Conservation (phyloP, 495 filamentous ascomycete genomes). For the Cercophora scortea region DNA sequence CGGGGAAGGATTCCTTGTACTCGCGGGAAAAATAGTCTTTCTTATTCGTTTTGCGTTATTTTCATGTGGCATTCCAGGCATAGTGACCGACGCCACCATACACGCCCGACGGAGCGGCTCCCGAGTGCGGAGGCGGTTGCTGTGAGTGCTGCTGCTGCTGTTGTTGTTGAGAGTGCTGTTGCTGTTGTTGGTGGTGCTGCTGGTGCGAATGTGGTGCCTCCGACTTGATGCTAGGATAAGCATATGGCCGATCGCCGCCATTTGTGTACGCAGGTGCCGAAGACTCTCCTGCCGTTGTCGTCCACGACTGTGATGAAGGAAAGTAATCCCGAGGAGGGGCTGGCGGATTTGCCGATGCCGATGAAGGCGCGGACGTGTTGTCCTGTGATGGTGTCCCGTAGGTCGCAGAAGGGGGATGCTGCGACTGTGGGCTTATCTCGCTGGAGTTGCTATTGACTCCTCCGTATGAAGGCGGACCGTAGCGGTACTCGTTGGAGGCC, state of each 20-base stretch:
- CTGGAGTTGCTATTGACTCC: constrained; percentile 15
- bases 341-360: constrained; percentile 11
- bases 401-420: constrained; percentile 12
- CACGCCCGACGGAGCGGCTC: constrained; percentile 1
- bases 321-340: constrained; percentile 37
- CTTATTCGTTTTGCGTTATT: too few species aligned
- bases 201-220: constrained; percentile 5
- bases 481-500: constrained; percentile 39
- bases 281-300: constrained; percentile 33
- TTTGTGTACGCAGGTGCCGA: constrained; percentile 26
- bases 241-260: constrained; percentile 29
- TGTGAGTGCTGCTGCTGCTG: not conserved
- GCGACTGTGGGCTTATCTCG: constrained; percentile 28
- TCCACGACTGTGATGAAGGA: constrained; percentile 36
- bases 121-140: constrained; percentile 4
- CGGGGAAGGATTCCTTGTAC: too few species aligned
- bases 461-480: constrained; percentile 32
- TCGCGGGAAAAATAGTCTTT: too few species aligned
- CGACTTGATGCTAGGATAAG: constrained; percentile 21
- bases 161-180: constrained; percentile 1
- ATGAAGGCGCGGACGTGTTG: constrained; percentile 1
- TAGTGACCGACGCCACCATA: constrained; percentile 12
- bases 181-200: not conserved
- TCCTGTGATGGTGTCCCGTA: constrained; percentile 10
- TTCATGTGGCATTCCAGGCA: constrained; percentile 19